Evolutionary conservation across 768 basidiomycete genomes (phyloP), one percentile per base, ranked within the genome.

Genomic region (Tylopilus sp.): DNA sequence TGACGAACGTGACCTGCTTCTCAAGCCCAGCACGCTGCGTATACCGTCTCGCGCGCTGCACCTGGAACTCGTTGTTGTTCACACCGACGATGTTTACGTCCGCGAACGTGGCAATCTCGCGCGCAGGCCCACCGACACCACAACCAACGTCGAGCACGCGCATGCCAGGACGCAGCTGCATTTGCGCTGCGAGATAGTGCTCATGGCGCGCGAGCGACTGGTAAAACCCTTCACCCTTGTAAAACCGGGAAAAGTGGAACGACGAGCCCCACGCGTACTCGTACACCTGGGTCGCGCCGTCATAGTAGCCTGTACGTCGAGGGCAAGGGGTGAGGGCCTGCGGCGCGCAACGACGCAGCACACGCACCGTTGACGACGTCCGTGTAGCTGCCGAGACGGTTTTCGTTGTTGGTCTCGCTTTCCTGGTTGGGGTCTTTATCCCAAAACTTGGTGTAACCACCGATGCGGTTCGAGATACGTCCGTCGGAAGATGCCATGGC

Each of bases 171-270:
- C 81, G 81, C 53, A 99, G 75, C 42, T 71, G 68, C 86, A 98
- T 93, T 64, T 91, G 81, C 9, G 87, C 75, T 5, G 94, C 85
- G 57, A 99, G 90, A 74, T 95, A 98, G 74, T 99, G 95, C 73
- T 99, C 95, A 63, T 98, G 95, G 38, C 97, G 87, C 23, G 95
- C 94, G 15, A 69, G 72, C 6, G 85, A 83, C 18, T 83, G 81
- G 21, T 76, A 68, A 68, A 88, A 88, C 1, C 78, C 79, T 67
- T 92, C 88, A 56, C 95, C 95, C 71, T 87, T 88, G 81, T 88
- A 93, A 78, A 95, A 98, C 30, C 95, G 91, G 50, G 90, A 95
- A 70, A 97, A 97, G 72, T 98, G 95, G 83, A 97, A 97, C 6
- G 86, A 92, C 49, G 84, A 77, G 1, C 81, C 81, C 94, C 93